Evolutionary conservation across 2,329 filamentous ascomycete species (phyloP), one percentile per base, ranked within the genome.

Genomic region (Lachnellula subtilissima): DNA sequence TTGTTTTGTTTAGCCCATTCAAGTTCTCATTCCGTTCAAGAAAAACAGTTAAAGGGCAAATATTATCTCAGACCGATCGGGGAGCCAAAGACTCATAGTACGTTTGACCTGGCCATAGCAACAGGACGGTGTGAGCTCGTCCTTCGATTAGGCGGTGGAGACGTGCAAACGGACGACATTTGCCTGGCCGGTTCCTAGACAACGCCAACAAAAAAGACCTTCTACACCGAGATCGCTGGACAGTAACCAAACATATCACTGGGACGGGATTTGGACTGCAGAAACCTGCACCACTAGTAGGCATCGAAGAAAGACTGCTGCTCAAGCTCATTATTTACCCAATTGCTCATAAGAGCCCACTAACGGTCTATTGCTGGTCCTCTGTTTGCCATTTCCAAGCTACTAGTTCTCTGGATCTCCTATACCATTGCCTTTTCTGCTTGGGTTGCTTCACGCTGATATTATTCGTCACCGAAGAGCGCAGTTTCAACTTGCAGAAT

Each of bases 181-280:
- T 66, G 61, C 63, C 62, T 66, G 65, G 63, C 64, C 75, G 74
- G 76, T 75, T 78, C 74, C 75, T 60, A 77, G 75, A 76, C 72
- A 74, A 62, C 63, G 65, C 67, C 67, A 71, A 79, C 76, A 78
- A 79, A 79, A 79, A 76, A 70, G 68, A 63, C 65, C 52, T 62
- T 64, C 61, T 60, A 69, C 70, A 68, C 73, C 74, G 74, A 78
- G 74, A 62, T 58, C 60, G 54, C 57, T 58, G 28, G 58, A 63
- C 55, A 61, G 62, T 54, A 50, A 51, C 56, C 55, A 56, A 62
- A 64, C 62, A 65, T 61, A 62, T 52, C 50, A 46, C 60, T 61
- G 45, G 58, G 46, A 62, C 45, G 50, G 52, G 28, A 49, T 62
- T 65, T 58, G 57, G 58, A 63, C 59, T 61, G 60, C 62, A 64